Evolutionary conservation across 75 land plant genomes (phyloP).

Genomic region (Sequoia sempervirens): DNA sequence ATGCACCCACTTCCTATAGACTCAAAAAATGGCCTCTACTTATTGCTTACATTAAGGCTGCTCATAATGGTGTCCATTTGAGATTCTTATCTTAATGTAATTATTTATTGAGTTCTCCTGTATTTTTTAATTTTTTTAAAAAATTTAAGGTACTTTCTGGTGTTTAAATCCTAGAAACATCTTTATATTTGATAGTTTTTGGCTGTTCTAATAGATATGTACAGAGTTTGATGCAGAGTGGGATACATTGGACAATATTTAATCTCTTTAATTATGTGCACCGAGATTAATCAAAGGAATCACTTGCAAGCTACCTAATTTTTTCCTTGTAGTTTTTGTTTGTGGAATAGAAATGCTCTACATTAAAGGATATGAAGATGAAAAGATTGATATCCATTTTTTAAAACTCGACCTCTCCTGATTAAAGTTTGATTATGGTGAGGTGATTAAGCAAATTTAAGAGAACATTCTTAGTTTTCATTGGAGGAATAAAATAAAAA

Average conservation of each 20-base stretch:
- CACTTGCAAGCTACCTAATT: neutral
- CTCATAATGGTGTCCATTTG: neutral
- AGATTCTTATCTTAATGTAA: neutral
- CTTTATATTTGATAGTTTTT: neutral
- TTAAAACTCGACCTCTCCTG: too few species aligned
- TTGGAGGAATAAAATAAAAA: too few species aligned
- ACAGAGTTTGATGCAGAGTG: neutral
- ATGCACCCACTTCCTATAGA: conserved; percentile 39
- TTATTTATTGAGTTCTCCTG: neutral
- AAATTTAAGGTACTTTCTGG: too few species aligned
- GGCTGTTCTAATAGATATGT: neutral
- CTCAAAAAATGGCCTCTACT: conserved; percentile 54
- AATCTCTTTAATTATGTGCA: neutral
- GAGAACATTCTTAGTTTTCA: too few species aligned
- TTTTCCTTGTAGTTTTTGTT: neutral
- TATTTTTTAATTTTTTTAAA: neutral
- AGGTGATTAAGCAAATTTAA: too few species aligned
- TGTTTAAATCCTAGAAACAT: neutral
- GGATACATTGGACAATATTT: neutral
- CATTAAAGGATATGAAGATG: neutral
- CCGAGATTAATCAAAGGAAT: neutral
- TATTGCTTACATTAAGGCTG: conserved; percentile 31
- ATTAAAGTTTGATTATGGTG: too few species aligned
- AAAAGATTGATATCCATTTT: neutral
- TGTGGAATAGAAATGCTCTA: neutral